Percentiles rank a stretch among this genome's conserved stretches.
These are phyloP conservation scores for Aspergillus ostianus DNA, from an alignment of 495 filamentous ascomycete genomes.

Conservation along the genomic window DNA sequence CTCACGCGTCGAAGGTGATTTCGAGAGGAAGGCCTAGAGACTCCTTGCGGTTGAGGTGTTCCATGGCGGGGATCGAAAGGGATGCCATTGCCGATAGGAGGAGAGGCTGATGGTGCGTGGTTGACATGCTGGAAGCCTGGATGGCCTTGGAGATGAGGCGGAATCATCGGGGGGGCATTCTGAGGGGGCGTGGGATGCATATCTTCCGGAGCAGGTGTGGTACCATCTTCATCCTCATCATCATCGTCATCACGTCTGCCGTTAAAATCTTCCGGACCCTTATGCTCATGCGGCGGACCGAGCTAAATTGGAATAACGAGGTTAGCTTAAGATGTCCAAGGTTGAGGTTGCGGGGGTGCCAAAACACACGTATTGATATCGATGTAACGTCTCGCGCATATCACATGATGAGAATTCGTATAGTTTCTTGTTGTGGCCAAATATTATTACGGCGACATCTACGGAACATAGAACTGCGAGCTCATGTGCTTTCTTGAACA, in stretches of 20 bases:
- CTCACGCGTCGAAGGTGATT: constrained; percentile 74
- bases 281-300: constrained; percentile 90
- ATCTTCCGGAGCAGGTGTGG: constrained; percentile 61
- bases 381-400: constrained; percentile 81
- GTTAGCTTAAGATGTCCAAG: constrained; percentile 2
- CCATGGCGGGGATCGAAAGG: constrained; percentile 69
- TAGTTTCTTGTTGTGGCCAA: constrained; percentile 96
- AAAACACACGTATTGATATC: constrained; percentile 82
- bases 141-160: constrained; percentile 74
- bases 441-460: constrained; percentile 97
- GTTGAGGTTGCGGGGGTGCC: background rate
- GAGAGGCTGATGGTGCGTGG: constrained; percentile 84
- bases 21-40: constrained; percentile 78
- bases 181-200: constrained; percentile 45
- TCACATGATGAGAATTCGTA: constrained; percentile 95
- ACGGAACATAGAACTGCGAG: constrained; percentile 96
- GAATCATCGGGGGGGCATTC: constrained; percentile 61
- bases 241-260: constrained; percentile 81
- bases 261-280: constrained; percentile 89
- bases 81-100: constrained; percentile 80
- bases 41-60: constrained; percentile 73
- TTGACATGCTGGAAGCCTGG: constrained; percentile 74
- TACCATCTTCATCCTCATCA: constrained; percentile 70
- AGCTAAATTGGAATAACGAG: constrained; percentile 54
- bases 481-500: constrained; percentile 99